These are phyloP conservation scores for Cinnamomum chago DNA, from an alignment of 164 flowering plant species.

Conservation along the genomic window DNA sequence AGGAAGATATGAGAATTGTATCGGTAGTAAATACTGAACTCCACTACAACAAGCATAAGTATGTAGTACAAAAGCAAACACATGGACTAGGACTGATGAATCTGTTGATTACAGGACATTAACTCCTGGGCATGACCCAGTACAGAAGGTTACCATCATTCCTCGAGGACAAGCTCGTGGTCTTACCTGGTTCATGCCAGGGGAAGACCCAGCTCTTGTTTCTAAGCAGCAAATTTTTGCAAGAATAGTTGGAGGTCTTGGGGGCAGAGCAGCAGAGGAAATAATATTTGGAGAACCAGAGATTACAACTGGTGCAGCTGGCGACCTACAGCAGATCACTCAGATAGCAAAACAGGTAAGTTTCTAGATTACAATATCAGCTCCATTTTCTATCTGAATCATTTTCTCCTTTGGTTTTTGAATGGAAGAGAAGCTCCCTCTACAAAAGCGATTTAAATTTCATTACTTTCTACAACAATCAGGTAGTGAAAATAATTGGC, in stretches of 20 bases:
- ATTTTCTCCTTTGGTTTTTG: no score
- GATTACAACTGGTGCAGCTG: slow-evolving; percentile 73
- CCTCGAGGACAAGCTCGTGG: slow-evolving; percentile 80
- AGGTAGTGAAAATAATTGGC: no score
- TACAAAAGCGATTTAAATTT: no score
- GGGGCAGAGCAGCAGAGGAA: slow-evolving; percentile 81
- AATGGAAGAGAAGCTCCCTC: no score
- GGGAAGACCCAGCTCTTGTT: slow-evolving; percentile 58
- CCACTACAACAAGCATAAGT: neutral
- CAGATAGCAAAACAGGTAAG: slow-evolving; percentile 60
- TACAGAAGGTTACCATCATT: slow-evolving; percentile 65
- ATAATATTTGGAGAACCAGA: slow-evolving; percentile 68
- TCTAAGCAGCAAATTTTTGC: slow-evolving; percentile 65
- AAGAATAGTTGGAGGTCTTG: slow-evolving; percentile 67
- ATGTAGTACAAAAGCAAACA: neutral
- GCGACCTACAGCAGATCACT: slow-evolving; percentile 65
- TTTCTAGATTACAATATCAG: neutral
- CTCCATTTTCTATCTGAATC: neutral
- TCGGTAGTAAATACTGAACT: neutral
- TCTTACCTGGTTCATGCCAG: slow-evolving; percentile 70
- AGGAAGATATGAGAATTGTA: no score
- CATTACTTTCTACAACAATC: no score
- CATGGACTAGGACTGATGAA: neutral
- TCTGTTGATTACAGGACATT: slow-evolving; percentile 38
- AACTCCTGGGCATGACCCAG: slow-evolving; percentile 64